A percentile compares a stretch with the other conserved stretches of the same genome.
Evolutionary conservation across 129 eudicot species (phyloP).

Genomic region (Rutidosis leptorrhynchoides): DNA sequence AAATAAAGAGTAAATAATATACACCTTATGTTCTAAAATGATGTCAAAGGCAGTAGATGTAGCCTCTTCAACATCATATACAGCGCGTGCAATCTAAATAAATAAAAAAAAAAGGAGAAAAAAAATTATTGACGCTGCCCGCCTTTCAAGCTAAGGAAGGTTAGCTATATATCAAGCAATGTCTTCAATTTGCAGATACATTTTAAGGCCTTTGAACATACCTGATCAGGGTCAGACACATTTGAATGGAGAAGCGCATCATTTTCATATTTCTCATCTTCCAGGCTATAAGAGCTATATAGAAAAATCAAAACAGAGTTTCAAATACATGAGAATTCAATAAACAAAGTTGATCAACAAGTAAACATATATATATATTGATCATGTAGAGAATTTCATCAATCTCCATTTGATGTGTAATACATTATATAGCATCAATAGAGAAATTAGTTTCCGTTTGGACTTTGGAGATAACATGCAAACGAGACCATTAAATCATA

Average conservation of each 20-base stretch:
- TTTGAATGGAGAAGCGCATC: slow-evolving; percentile 57
- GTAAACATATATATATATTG: neutral
- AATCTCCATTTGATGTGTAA: slow-evolving; percentile 13
- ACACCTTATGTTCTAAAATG: slow-evolving; percentile 70
- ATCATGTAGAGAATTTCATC: neutral
- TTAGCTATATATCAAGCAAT: slow-evolving; percentile 3
- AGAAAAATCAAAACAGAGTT: slow-evolving; percentile 15
- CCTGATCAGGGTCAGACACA: slow-evolving; percentile 72
- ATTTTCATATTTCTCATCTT: slow-evolving; percentile 62
- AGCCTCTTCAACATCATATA: slow-evolving; percentile 95
- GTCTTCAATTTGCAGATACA: neutral
- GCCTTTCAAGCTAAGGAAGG: neutral
- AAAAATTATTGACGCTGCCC: slow-evolving; percentile 5
- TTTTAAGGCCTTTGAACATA: slow-evolving; percentile 22
- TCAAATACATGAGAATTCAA: neutral
- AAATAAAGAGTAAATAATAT: slow-evolving; percentile 18
- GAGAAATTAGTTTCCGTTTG: neutral
- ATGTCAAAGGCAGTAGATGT: slow-evolving; percentile 73
- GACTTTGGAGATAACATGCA: neutral
- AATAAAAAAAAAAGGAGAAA: neutral
- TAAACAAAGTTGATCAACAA: neutral
- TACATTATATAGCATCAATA: neutral
- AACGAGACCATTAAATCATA: slow-evolving; percentile 11
- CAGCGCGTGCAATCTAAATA: slow-evolving; percentile 72
- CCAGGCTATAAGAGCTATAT: slow-evolving; percentile 68